phyloP scores from a whole-genome alignment of 1,284 basidiomycete genomes.

The Pseudozyma sp. region DNA sequence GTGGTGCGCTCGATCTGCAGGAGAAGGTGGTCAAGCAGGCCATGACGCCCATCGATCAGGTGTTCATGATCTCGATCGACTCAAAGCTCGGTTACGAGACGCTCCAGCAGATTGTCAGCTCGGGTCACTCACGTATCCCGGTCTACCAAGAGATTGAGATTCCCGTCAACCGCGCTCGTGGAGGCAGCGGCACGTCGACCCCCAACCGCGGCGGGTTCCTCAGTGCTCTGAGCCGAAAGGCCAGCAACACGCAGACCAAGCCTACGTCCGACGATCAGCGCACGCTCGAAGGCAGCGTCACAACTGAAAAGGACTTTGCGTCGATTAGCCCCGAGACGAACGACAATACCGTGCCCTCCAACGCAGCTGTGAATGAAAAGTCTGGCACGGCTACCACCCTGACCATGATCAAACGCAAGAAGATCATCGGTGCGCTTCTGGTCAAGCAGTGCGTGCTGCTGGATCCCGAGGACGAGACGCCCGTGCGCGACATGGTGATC shows the following conservation, averaged over 20 bases:
- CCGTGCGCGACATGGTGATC: slow-evolving; percentile 65
- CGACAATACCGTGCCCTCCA: slow-evolving; percentile 71
- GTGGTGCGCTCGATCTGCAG: slow-evolving; percentile 79
- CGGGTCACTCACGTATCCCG: slow-evolving; percentile 78
- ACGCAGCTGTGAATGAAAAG: slow-evolving; percentile 10
- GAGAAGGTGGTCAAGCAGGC: slow-evolving; percentile 78
- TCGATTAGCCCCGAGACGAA: slow-evolving; percentile 18
- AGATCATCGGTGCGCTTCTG: slow-evolving; percentile 82
- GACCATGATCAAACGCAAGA: slow-evolving; percentile 72
- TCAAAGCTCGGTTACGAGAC: slow-evolving; percentile 82
- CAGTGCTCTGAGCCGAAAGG: slow-evolving; percentile 38
- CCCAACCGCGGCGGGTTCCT: slow-evolving; percentile 40
- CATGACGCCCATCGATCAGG: slow-evolving; percentile 79
- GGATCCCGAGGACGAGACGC: slow-evolving; percentile 78
- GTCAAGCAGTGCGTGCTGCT: slow-evolving; percentile 88
- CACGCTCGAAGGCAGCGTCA: slow-evolving; percentile 37
- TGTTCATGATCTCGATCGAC: slow-evolving; percentile 83
- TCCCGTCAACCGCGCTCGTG: slow-evolving; percentile 35
- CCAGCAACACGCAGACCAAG: slow-evolving; percentile 68
- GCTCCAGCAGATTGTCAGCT: slow-evolving; percentile 78
- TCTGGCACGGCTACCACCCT: slow-evolving; percentile 1
- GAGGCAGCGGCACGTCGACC: slow-evolving; percentile 43
- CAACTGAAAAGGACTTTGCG: slow-evolving; percentile 51
- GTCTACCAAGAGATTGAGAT: slow-evolving; percentile 71
- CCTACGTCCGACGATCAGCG: slow-evolving; percentile 32